These are phyloP conservation scores for Candida jianshihensis DNA, from an alignment of 805 yeast species.

Conservation along the genomic window DNA sequence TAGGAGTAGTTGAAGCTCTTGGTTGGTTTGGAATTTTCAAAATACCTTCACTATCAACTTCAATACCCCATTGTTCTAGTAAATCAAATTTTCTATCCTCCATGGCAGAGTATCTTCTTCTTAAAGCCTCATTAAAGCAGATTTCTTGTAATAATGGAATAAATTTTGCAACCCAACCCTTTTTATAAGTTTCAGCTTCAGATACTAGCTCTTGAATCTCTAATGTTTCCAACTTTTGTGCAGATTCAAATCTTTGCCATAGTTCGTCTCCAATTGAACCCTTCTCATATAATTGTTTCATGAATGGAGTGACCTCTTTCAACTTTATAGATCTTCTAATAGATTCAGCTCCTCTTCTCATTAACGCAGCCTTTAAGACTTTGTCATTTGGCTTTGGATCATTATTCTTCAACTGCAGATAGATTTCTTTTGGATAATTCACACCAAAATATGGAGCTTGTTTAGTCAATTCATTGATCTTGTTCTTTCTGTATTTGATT, in stretches of 20 bases:
- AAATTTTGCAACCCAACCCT: conserved; percentile 74
- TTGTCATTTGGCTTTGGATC: conserved; percentile 65
- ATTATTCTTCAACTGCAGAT: conserved; percentile 47
- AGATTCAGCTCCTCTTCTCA: conserved; percentile 79
- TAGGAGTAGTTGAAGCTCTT: conserved; percentile 1
- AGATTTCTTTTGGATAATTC: conserved; percentile 60
- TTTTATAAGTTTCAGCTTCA: conserved; percentile 67
- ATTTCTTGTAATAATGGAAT: conserved; percentile 82
- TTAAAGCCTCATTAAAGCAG: conserved; percentile 84
- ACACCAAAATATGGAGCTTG: conserved; percentile 70
- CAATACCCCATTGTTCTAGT: conserved; percentile 27
- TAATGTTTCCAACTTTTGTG: conserved; percentile 68
- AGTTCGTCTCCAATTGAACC: conserved; percentile 91
- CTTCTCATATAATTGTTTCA: conserved; percentile 68
- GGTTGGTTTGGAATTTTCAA: conserved; percentile 13
- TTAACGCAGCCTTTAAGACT: conserved; percentile 60
- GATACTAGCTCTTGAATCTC: conserved; percentile 71
- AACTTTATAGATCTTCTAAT: conserved; percentile 76
- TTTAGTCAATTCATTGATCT: conserved; percentile 40
- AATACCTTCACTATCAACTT: conserved; percentile 12
- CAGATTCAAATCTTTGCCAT: conserved; percentile 72
- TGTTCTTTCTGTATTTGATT: conserved; percentile 55
- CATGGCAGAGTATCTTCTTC: conserved; percentile 54
- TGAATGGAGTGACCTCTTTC: conserved; percentile 68
- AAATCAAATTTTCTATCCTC: conserved; percentile 31